phyloP scores from a whole-genome alignment of 495 filamentous ascomycete species.

The Elasticomyces elasticus region DNA sequence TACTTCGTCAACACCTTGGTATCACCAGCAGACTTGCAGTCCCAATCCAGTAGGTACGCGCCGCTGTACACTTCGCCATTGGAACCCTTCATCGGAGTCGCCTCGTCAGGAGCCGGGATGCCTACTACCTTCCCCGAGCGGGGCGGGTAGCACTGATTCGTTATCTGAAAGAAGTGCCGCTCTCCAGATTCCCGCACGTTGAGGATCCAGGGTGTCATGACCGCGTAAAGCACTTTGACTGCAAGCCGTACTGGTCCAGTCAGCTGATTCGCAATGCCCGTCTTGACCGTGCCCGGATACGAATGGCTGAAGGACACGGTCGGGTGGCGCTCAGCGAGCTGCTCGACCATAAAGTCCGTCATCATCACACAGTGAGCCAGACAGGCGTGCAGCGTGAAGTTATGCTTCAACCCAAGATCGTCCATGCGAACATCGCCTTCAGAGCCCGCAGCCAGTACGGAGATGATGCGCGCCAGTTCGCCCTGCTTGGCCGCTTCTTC shows the following conservation, averaged over 20 bases:
- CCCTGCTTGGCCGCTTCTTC: slow-evolving; percentile 11
- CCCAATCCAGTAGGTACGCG: slow-evolving; percentile 33
- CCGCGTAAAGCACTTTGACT: slow-evolving; percentile 19
- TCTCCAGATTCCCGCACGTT: slow-evolving; percentile 22
- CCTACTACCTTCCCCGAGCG: slow-evolving; percentile 2
- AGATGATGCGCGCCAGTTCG: slow-evolving; percentile 27
- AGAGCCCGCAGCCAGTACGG: slow-evolving; percentile 25
- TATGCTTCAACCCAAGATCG: slow-evolving; percentile 25
- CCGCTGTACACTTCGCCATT: slow-evolving; percentile 32
- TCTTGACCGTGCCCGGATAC: slow-evolving; percentile 24
- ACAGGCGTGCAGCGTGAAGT: slow-evolving; percentile 25
- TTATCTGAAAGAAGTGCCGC: slow-evolving; percentile 23
- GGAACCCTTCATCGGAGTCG: slow-evolving; percentile 23
- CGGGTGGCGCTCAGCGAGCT: slow-evolving; percentile 12
- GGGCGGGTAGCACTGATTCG: slow-evolving; percentile 15
- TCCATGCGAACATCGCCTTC: slow-evolving; percentile 22
- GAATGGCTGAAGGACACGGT: slow-evolving; percentile 20
- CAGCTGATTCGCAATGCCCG: slow-evolving; percentile 23
- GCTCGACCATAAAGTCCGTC: slow-evolving; percentile 22
- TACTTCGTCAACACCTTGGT: slow-evolving; percentile 26
- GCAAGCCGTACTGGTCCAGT: slow-evolving; percentile 19
- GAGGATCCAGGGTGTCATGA: slow-evolving; percentile 23
- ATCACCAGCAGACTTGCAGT: slow-evolving; percentile 28
- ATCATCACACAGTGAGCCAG: slow-evolving; percentile 23
- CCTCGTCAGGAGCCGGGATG: slow-evolving; percentile 12